Evolutionary conservation across 345 rosid species (phyloP).

Genomic region (Salix udensis): DNA sequence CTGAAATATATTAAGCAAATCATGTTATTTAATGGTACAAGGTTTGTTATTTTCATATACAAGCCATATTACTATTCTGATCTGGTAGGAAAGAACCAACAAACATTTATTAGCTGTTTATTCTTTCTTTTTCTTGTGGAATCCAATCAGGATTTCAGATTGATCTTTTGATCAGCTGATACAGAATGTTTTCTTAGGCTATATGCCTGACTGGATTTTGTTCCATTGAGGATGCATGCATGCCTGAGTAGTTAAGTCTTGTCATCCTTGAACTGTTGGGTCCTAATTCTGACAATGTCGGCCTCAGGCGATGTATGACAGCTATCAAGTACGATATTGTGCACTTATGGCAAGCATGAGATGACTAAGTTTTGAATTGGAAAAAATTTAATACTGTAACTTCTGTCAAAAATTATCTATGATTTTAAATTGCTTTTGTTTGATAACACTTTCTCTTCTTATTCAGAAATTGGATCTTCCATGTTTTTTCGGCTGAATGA

Average conservation of each 20-base stretch:
- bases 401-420: neutral
- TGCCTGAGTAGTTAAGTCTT: neutral
- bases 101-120: neutral
- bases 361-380: neutral
- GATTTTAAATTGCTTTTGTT: neutral
- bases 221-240: neutral
- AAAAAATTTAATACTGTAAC: neutral
- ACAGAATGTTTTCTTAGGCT: neutral
- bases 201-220: neutral
- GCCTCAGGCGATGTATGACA: neutral
- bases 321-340: neutral
- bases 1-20: neutral
- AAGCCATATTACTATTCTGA: neutral
- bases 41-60: neutral
- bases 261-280: neutral
- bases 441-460: neutral
- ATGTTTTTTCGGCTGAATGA: conserved; percentile 81
- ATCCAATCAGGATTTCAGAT: neutral
- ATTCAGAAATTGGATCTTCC: conserved; percentile 68
- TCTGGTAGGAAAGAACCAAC: neutral
- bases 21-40: neutral
- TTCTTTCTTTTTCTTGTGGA: neutral
- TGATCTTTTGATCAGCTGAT: neutral
- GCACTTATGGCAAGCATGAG: neutral
- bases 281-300: neutral